Conservation (phyloP, 2,329 filamentous ascomycete genomes). For the Monosporascus sp. region DNA sequence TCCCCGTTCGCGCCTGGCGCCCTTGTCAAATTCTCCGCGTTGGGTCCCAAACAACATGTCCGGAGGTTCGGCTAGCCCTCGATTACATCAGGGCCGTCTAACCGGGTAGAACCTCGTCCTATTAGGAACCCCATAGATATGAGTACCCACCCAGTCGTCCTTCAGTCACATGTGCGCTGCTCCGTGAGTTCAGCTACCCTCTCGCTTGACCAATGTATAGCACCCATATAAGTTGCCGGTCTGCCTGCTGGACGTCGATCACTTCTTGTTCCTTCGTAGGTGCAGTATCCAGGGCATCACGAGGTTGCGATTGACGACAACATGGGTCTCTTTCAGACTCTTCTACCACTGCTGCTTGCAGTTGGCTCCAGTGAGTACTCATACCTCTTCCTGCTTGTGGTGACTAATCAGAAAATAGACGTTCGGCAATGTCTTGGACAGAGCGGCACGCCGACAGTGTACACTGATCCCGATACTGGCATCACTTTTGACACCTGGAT, state of each 20-base stretch:
- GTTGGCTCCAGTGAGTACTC: constrained; percentile 14
- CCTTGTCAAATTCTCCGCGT: neutral
- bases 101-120: neutral
- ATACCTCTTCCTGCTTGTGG: neutral
- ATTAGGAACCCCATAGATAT: neutral
- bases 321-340: constrained; percentile 18
- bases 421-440: constrained; percentile 18
- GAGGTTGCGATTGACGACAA: neutral
- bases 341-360: constrained; percentile 18
- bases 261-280: neutral
- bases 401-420: constrained; percentile 17
- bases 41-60: neutral
- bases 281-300: neutral
- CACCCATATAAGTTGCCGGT: neutral
- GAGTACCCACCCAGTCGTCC: neutral
- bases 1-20: neutral
- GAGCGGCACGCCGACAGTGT: constrained; percentile 24
- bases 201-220: neutral
- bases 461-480: constrained; percentile 41
- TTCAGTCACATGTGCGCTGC: neutral
- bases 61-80: neutral
- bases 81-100: neutral
- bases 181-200: neutral
- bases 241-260: neutral
- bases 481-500: constrained; percentile 49